Evolutionary conservation across 352 stramenopile species (phyloP), one percentile per base, ranked within the genome.

Genomic region (Peronospora tabacina): DNA sequence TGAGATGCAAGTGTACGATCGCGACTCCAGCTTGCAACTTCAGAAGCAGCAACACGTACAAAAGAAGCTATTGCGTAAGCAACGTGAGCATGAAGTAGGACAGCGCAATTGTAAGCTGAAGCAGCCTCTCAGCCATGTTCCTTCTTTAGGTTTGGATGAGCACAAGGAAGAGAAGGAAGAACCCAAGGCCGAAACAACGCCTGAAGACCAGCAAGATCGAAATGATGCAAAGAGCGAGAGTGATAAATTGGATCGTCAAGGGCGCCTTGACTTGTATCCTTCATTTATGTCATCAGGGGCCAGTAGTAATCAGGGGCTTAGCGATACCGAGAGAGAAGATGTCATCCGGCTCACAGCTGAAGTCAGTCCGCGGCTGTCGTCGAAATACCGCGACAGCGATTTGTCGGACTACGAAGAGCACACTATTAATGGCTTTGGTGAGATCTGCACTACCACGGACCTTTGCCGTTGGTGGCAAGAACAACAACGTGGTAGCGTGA

Each of bases 401-500:
- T 39, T 68, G 37, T 61, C 59, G 8, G 55, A 75, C 24, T 70
- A 72, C 39, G 61, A 79, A n/a, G 68, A 79, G 54, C 68, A 70
- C 24, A 71, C 65, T 2, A 69, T 70, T 13, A 59, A 75, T 38
- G 59, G 35, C 8, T 37, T 66, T 33, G 59, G 63, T 30, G 62
- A 69, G 7, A 72, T 75, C 20, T 63, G 68, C 28, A 68, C 52
- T 11, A 79, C 68, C 20, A 74, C 68, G 3, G 68, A 79, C 22
- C 49, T 79, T 39, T 70, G 62, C 4, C 62, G 68, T 15, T 71
- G 68, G 66, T 75, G 68, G 66, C 63, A 67, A 48, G 58, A 71
- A 34, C 65, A 73, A 39, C 51, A 68, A 13, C 36, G 20, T 13
- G 26, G 51, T 3, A 62, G 59, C 19, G 44, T 61, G 30, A 12